These are phyloP conservation scores for Plasmopara muralis DNA, from an alignment of 352 stramenopile species.

Conservation along the genomic window DNA sequence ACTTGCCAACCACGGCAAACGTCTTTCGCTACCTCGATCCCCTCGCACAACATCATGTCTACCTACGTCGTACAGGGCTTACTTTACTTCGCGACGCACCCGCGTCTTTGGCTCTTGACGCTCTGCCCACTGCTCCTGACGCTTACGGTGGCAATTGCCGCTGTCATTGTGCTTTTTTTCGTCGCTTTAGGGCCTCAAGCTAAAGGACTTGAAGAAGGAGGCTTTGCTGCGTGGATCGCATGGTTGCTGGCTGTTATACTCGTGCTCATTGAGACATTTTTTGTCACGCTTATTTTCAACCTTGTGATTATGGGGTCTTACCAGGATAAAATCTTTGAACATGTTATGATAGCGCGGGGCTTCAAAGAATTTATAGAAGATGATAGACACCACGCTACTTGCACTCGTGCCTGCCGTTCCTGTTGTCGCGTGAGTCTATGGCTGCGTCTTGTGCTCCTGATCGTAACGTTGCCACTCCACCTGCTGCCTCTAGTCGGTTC, in stretches of 20 bases:
- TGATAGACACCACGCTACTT: constrained; percentile 36
- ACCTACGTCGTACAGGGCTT: constrained; percentile 49
- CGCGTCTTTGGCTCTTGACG: constrained; percentile 45
- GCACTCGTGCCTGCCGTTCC: constrained; percentile 31
- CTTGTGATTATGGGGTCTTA: constrained; percentile 47
- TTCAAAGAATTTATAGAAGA: constrained; percentile 45
- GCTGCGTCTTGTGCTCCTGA: constrained; percentile 39
- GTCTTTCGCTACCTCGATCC: background rate
- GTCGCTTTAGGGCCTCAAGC: constrained; percentile 42
- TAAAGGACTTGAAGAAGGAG: constrained; percentile 31
- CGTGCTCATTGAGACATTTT: constrained; percentile 2
- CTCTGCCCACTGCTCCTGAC: constrained; percentile 57
- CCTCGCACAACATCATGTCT: constrained; percentile 24
- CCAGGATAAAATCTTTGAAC: constrained; percentile 59
- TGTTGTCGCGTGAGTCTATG: constrained; percentile 58
- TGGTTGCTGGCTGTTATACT: constrained; percentile 60
- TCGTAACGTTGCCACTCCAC: constrained; percentile 61
- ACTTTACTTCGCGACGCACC: constrained; percentile 53
- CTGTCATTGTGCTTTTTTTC: constrained; percentile 43
- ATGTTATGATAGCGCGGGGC: constrained; percentile 43
- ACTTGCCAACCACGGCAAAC: no score
- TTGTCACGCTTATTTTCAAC: constrained; percentile 43
- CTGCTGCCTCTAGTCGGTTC: constrained; percentile 60
- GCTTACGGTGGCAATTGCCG: constrained; percentile 36
- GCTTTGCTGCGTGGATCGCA: constrained; percentile 31